phyloP scores from a whole-genome alignment of 2,329 filamentous ascomycete species.

The Xylariaceae sp. region DNA sequence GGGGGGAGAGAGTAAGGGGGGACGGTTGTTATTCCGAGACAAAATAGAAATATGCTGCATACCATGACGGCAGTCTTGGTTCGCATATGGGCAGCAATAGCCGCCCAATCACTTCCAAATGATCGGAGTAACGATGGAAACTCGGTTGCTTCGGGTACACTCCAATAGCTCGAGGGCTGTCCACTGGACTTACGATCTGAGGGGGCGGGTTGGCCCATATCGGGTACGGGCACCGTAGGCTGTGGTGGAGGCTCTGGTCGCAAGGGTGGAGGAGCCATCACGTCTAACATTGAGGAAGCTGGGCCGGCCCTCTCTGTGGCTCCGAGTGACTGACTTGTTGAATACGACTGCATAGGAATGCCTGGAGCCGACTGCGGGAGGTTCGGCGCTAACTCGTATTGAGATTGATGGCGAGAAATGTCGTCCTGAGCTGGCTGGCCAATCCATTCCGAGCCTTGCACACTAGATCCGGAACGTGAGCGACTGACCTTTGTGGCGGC shows the following conservation, averaged over 20 bases:
- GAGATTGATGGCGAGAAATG: constrained; percentile 36
- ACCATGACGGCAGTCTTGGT: constrained; percentile 87
- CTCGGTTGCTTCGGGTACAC: constrained; percentile 72
- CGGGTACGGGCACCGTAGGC: constrained; percentile 47
- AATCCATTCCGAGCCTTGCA: constrained; percentile 40
- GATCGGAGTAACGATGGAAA: constrained; percentile 67
- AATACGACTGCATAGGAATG: constrained; percentile 30
- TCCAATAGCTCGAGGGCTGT: constrained; percentile 80
- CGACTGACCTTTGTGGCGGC: constrained; percentile 41
- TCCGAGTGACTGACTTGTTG: constrained; percentile 26
- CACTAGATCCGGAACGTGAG: constrained; percentile 52
- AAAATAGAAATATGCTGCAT: constrained; percentile 29
- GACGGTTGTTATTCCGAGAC: background rate
- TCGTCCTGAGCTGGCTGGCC: constrained; percentile 36
- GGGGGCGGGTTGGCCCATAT: constrained; percentile 39
- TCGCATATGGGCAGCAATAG: constrained; percentile 72
- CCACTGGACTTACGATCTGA: constrained; percentile 48
- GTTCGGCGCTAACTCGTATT: constrained; percentile 41
- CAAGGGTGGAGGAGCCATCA: constrained; percentile 53
- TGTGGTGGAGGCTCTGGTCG: constrained; percentile 50
- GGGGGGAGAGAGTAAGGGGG: no score
- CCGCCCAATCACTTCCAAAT: constrained; percentile 73
- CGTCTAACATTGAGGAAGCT: constrained; percentile 42
- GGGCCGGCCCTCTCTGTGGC: constrained; percentile 26
- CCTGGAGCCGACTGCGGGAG: constrained; percentile 41